Percentiles rank a stretch among this genome's conserved stretches.
These are phyloP conservation scores for Aureobasidium sp. DNA, from an alignment of 2,329 filamentous ascomycete genomes.

Conservation along the genomic window DNA sequence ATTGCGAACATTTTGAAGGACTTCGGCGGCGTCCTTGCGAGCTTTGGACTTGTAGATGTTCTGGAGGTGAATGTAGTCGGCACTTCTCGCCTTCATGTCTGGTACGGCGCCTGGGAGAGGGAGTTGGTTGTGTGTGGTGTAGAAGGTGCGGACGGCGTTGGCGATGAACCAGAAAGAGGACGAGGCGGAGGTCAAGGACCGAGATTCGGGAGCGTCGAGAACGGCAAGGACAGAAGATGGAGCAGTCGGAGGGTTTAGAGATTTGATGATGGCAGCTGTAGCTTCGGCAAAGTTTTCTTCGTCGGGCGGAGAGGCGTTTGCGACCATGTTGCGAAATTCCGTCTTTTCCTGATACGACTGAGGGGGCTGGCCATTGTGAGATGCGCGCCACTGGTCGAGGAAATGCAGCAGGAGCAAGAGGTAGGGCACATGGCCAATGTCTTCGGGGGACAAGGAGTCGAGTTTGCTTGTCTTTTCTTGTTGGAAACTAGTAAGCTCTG, in stretches of 20 bases:
- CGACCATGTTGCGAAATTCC: slow-evolving; percentile 67
- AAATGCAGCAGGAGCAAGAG: slow-evolving; percentile 76
- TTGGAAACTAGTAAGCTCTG: slow-evolving; percentile 65
- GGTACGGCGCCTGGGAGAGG: slow-evolving; percentile 82
- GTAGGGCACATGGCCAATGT: slow-evolving; percentile 81
- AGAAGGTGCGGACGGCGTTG: slow-evolving; percentile 69
- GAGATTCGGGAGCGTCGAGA: slow-evolving; percentile 62
- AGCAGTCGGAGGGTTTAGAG: slow-evolving; percentile 62
- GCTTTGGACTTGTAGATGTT: slow-evolving; percentile 90
- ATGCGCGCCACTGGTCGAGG: slow-evolving; percentile 69
- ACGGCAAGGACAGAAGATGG: slow-evolving; percentile 67
- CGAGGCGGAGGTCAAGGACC: slow-evolving; percentile 37
- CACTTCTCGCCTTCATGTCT: slow-evolving; percentile 95
- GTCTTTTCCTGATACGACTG: slow-evolving; percentile 77
- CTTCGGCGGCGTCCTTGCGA: slow-evolving; percentile 67
- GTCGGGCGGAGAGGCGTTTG: slow-evolving; percentile 61
- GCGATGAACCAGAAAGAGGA: slow-evolving; percentile 86
- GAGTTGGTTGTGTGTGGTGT: slow-evolving; percentile 62
- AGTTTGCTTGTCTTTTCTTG: slow-evolving; percentile 55
- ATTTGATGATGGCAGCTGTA: slow-evolving; percentile 76
- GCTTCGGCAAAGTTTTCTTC: slow-evolving; percentile 98
- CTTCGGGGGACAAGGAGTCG: slow-evolving; percentile 15
- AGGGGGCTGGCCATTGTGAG: slow-evolving; percentile 62
- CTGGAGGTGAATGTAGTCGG: slow-evolving; percentile 82
- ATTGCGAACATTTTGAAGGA: slow-evolving; percentile 57